phyloP scores from a whole-genome alignment of 345 rosid genomes.

The Conringia planisiliqua region DNA sequence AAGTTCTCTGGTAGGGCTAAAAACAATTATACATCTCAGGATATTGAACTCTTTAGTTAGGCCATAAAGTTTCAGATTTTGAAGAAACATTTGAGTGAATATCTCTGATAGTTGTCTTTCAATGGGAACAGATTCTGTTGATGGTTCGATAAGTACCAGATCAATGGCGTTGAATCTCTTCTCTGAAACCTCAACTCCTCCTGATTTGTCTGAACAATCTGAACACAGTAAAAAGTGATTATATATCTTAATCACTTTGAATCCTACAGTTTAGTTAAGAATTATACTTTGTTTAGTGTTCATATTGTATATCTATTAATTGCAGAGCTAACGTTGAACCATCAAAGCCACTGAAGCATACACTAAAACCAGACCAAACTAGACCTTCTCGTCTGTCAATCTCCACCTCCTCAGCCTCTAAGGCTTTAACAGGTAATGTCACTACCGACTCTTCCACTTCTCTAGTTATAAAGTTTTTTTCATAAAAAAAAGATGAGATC shows the following conservation, averaged over 20 bases:
- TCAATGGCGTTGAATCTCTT: background rate
- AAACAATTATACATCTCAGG: background rate
- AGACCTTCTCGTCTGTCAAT: constrained; percentile 6
- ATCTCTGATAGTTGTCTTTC: background rate
- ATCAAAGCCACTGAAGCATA: background rate
- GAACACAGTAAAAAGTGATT: background rate
- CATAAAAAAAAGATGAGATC: too few relatives aligned
- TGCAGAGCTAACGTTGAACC: background rate
- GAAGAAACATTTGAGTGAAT: constrained; percentile 50
- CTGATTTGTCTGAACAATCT: background rate
- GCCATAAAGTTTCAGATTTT: constrained; percentile 48
- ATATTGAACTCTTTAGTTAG: constrained; percentile 31
- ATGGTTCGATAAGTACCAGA: background rate
- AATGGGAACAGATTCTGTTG: background rate
- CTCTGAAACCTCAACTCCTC: background rate
- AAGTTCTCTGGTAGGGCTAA: constrained; percentile 34
- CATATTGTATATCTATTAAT: background rate
- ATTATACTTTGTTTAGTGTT: background rate
- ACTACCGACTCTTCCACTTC: background rate
- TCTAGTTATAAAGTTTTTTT: too few relatives aligned
- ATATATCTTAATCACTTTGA: background rate
- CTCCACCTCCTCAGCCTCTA: background rate
- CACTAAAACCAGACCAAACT: background rate
- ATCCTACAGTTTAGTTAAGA: background rate
- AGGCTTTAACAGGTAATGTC: background rate